Evolutionary conservation across 2,329 filamentous ascomycete species (phyloP), one percentile per base, ranked within the genome.

Genomic region (Cladobotryum mycophilum): DNA sequence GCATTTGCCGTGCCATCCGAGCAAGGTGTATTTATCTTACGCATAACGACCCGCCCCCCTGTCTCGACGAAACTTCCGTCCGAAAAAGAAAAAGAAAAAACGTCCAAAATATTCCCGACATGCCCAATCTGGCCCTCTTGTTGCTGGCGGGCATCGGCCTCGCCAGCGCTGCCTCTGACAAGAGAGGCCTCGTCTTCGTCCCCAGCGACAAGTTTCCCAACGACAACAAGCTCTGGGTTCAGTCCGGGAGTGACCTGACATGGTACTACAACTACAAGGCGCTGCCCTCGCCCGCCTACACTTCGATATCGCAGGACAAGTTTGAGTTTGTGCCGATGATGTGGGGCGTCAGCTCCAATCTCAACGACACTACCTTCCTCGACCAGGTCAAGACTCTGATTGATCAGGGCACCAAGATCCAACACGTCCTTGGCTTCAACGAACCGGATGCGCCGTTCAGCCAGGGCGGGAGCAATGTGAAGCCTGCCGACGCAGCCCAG

Each of bases 211-310:
- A 77, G 1, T 69, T 76, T 51, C 74, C 80, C 1, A 54, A 72
- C 13, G 88, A 92, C 68, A 81, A 89, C 68, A 64, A 74, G 43
- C 74, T 86, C 60, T 91, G 86, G 85, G 70, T 74, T 12, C 64
- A 72, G 41, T 47, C 70, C 5, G 74, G 72, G 37, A 80, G 77
- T 12, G 78, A 82, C 41, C 68, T 92, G 49, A 85, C 81, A 2
- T 93, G 88, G 88, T 93, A 93, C 74, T 92, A 92, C 76, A 92
- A 91, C 72, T 93, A 91, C 67, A 67, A 70, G 22, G 61, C 73
- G 18, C 62, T 66, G 3, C 86, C 87, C 2, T 80, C 82, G 1
- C 55, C 74, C 0, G 70, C 70, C 41, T 84, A 76, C 61, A 56
- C 66, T 36, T 65, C 72, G 45, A 60, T 73, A 34, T 59, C 74